A percentile compares a stretch with the other conserved stretches of the same genome.
phyloP scores from a whole-genome alignment of 306 rosid genomes.

The Acacia acuminata region DNA sequence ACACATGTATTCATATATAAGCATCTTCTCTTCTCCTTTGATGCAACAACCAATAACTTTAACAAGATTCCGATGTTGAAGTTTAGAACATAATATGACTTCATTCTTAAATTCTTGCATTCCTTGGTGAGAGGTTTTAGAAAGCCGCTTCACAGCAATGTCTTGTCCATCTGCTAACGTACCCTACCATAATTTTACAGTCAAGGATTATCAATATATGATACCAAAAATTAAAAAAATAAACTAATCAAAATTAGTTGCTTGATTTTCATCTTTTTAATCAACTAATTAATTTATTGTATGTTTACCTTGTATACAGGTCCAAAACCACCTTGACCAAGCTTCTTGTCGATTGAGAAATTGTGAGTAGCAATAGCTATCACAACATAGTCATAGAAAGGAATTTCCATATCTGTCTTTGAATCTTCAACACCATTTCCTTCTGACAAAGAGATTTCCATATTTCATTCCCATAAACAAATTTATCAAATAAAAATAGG shows the following conservation, averaged over 20 bases:
- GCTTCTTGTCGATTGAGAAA: neutral
- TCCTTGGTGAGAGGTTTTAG: slow-evolving; percentile 4
- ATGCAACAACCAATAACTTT: slow-evolving; percentile 30
- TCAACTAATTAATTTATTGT: neutral
- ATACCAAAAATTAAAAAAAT: too few relatives aligned
- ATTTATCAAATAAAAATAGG: too few relatives aligned
- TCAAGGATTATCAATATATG: neutral
- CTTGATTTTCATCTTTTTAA: too few relatives aligned
- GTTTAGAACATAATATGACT: slow-evolving; percentile 27
- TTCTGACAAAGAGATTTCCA: neutral
- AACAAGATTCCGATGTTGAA: slow-evolving; percentile 31
- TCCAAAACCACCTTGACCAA: slow-evolving; percentile 54
- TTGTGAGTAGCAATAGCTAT: neutral
- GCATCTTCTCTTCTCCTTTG: slow-evolving; percentile 6
- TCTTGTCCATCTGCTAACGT: slow-evolving; percentile 24
- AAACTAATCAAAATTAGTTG: too few relatives aligned
- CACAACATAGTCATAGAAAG: neutral
- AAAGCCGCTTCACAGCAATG: slow-evolving; percentile 21
- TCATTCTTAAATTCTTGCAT: slow-evolving; percentile 23
- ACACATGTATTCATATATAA: slow-evolving; percentile 32
- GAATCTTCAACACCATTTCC: neutral
- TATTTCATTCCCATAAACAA: too few relatives aligned
- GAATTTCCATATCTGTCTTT: neutral
- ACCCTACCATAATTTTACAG: neutral
- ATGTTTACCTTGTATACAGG: slow-evolving; percentile 48